Evolutionary conservation across 805 yeast genomes (phyloP).

Genomic region (Ogataea pignaliae): DNA sequence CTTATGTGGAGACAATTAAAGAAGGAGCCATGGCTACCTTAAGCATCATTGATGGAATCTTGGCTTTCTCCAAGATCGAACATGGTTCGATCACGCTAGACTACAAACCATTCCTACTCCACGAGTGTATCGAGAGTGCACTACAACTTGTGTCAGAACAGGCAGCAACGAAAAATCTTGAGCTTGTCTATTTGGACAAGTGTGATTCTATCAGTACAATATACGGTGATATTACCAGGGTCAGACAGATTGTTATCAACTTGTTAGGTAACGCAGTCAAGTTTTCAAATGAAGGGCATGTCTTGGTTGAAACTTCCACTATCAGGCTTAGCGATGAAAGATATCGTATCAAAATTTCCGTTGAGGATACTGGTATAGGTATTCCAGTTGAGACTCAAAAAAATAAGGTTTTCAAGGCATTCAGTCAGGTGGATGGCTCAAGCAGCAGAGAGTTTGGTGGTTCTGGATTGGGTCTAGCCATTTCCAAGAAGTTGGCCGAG

Average conservation of each 20-base stretch:
- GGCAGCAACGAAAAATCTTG: constrained; percentile 39
- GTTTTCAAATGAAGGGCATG: constrained; percentile 41
- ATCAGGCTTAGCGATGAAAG: constrained; percentile 31
- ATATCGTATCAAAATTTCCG: constrained; percentile 36
- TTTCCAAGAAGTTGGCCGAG: constrained; percentile 78
- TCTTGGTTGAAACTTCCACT: constrained; percentile 31
- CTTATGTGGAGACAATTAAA: constrained; percentile 49
- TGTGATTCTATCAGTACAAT: constrained; percentile 36
- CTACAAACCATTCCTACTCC: constrained; percentile 39
- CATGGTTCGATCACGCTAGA: constrained; percentile 48
- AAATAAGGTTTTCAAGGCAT: constrained; percentile 46
- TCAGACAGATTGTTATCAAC: constrained; percentile 48
- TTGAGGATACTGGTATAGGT: constrained; percentile 52
- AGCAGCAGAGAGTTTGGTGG: constrained; percentile 50
- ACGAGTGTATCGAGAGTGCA: constrained; percentile 43
- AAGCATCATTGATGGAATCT: constrained; percentile 49
- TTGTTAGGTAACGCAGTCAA: constrained; percentile 52
- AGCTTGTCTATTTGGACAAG: constrained; percentile 39
- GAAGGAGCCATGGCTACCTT: constrained; percentile 47
- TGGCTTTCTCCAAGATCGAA: constrained; percentile 51
- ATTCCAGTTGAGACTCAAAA: constrained; percentile 38
- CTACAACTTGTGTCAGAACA: constrained; percentile 46
- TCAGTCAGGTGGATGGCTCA: constrained; percentile 54
- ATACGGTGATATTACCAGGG: constrained; percentile 45
- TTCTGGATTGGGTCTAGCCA: constrained; percentile 70